Evolutionary conservation across 2,329 filamentous ascomycete genomes (phyloP), one percentile per base, ranked within the genome.

Genomic region (Ophiostoma sp.): DNA sequence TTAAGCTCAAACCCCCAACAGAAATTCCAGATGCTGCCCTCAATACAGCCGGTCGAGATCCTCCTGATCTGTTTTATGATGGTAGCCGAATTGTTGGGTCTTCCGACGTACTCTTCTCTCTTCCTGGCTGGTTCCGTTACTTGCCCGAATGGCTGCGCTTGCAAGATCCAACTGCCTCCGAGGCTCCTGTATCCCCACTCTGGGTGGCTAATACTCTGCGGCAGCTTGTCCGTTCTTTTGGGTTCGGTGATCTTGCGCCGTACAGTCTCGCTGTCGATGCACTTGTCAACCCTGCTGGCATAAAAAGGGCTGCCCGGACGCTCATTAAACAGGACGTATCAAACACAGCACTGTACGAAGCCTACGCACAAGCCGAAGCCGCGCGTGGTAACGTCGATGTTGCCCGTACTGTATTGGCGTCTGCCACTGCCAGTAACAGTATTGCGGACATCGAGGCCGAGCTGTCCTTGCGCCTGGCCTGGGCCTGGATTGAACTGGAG

Each of bases 311-410:
- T 7, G 93, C 93, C 0, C 97, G 93, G 78, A 82, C 82, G 7
- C 83, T 97, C 0, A 81, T 98, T n/a, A 95, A 92, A 78, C 86
- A 85, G 66, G 87, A 89, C 72, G 85, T 90, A 0, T 85, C 88
- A 0, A 91, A 89, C 77, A 80, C 93, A 2, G 83, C 85, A 17
- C 83, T 98, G 0, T 98, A 97, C 81, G 92, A 94, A 76, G 89
- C 90, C 0, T 97, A 95, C 78, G 93, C 92, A 0, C 82, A 93
- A 17, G 88, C 94, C 3, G 93, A 97, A 80, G 85, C 82, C 76
- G 83, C 84, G 1, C 86, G 86, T 39, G 88, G 86, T 0, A 90
- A 91, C 31, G 76, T 79, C 1, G 84, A 88, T 0, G 83, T 89
- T 64, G 90, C 92, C 4, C 82, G 85, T 28, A 89, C 88, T 70